A percentile compares a stretch with the other conserved stretches of the same genome.
Evolutionary conservation across 768 basidiomycete species (phyloP).

Genomic region (Lentinula detonsa): DNA sequence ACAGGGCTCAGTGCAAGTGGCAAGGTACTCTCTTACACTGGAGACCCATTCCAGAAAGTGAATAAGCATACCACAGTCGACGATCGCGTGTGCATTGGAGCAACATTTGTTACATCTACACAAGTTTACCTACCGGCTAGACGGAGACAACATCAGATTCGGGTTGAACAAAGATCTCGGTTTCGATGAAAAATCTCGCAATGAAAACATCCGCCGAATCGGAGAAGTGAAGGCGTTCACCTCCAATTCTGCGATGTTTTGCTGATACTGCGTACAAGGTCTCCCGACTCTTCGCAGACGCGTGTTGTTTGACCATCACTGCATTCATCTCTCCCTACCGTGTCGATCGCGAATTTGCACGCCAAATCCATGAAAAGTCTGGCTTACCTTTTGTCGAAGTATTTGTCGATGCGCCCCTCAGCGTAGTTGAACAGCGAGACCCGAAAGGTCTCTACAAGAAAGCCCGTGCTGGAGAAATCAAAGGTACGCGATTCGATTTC

Average conservation of each 20-base stretch:
- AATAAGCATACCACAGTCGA: conserved; percentile 53
- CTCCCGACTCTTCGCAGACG: conserved; percentile 88
- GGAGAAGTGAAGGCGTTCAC: conserved; percentile 65
- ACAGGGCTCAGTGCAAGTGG: conserved; percentile 95
- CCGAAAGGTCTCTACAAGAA: conserved; percentile 98
- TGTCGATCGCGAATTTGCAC: conserved; percentile 76
- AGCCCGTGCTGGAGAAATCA: conserved; percentile 92
- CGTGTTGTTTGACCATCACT: conserved; percentile 80
- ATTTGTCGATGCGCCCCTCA: conserved; percentile 87
- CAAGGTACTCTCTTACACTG: conserved; percentile 49
- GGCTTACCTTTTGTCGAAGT: conserved; percentile 88
- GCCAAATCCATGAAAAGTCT: conserved; percentile 71
- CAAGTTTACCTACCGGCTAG: conserved; percentile 86
- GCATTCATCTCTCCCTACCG: conserved; percentile 99
- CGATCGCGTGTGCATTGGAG: conserved; percentile 94
- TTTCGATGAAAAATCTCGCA: conserved; percentile 86
- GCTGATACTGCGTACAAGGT: conserved; percentile 50
- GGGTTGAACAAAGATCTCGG: conserved; percentile 96
- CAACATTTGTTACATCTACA: conserved; percentile 86
- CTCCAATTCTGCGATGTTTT: conserved; percentile 1
- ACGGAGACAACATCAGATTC: conserved; percentile 94
- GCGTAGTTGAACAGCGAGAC: conserved; percentile 85
- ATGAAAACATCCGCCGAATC: conserved; percentile 94
- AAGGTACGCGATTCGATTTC: conserved; percentile 48
- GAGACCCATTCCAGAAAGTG: not conserved